phyloP scores from a whole-genome alignment of 2,329 filamentous ascomycete genomes.

The Aspergillus sergii region DNA sequence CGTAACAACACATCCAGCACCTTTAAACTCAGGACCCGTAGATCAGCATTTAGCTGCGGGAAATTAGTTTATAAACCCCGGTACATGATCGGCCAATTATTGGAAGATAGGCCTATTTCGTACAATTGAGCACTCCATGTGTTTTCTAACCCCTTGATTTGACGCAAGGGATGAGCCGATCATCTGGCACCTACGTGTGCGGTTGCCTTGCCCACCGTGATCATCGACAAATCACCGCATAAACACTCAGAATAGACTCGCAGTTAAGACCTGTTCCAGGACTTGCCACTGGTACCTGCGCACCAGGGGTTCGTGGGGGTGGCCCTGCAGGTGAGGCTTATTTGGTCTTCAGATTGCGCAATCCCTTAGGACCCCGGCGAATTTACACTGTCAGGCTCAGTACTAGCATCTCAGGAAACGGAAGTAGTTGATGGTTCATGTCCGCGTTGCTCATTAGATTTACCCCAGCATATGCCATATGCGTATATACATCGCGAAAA shows the following conservation, averaged over 20 bases:
- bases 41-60: not conserved
- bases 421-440: not conserved
- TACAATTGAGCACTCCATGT: not conserved
- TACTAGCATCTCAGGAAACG: not conserved
- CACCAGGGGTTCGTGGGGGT: not conserved
- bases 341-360: not conserved
- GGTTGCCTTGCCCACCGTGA: not conserved
- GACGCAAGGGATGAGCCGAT: not conserved
- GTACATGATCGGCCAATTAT: not conserved
- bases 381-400: too few species aligned
- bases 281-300: not conserved
- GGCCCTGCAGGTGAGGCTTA: not conserved
- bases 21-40: not conserved
- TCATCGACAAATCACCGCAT: not conserved
- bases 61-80: not conserved
- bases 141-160: not conserved
- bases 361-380: not conserved
- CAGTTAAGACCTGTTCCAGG: not conserved
- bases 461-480: not conserved
- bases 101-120: not conserved
- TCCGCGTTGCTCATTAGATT: not conserved
- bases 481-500: not conserved
- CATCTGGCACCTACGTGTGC: not conserved
- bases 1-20: not conserved
- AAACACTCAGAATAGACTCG: not conserved